These are phyloP conservation scores for Hanseniaspora vineae DNA, from an alignment of 805 yeast species.

Conservation along the genomic window DNA sequence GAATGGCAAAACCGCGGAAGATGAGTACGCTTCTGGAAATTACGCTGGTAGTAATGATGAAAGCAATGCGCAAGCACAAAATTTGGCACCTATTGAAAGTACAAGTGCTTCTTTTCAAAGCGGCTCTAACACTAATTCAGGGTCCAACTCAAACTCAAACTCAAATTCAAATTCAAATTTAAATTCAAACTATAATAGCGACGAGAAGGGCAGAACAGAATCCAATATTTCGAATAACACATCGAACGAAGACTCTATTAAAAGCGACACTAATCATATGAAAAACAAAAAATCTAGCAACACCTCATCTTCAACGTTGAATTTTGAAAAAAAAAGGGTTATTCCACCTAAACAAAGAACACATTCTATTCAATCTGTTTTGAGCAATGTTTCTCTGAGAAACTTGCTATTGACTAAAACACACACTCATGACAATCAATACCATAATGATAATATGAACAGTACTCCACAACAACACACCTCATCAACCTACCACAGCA, in stretches of 20 bases:
- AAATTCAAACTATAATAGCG: too few relatives aligned
- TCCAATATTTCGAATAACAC: not conserved
- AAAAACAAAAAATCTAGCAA: not conserved
- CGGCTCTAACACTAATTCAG: too few relatives aligned
- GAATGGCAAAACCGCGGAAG: too few relatives aligned
- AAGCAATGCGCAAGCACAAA: too few relatives aligned
- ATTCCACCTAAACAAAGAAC: constrained; percentile 29
- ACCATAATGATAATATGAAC: constrained; percentile 38
- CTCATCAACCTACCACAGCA: constrained; percentile 2
- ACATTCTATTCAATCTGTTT: constrained; percentile 29
- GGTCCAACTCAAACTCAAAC: too few relatives aligned
- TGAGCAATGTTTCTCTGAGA: constrained; percentile 49
- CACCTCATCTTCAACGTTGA: constrained; percentile 5
- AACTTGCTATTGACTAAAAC: constrained; percentile 37
- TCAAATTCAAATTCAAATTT: too few relatives aligned
- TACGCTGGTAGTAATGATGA: too few relatives aligned
- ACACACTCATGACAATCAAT: constrained; percentile 23
- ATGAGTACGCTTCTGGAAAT: too few relatives aligned
- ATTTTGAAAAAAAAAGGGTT: constrained; percentile 50
- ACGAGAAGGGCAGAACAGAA: too few relatives aligned
- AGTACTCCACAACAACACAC: not conserved
- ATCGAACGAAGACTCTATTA: not conserved
- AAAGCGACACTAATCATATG: not conserved
- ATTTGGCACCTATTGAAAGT: too few relatives aligned
- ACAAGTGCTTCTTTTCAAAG: too few relatives aligned